Evolutionary conservation across 768 basidiomycete genomes (phyloP).

Genomic region (Cystofilobasidium bisporidii): DNA sequence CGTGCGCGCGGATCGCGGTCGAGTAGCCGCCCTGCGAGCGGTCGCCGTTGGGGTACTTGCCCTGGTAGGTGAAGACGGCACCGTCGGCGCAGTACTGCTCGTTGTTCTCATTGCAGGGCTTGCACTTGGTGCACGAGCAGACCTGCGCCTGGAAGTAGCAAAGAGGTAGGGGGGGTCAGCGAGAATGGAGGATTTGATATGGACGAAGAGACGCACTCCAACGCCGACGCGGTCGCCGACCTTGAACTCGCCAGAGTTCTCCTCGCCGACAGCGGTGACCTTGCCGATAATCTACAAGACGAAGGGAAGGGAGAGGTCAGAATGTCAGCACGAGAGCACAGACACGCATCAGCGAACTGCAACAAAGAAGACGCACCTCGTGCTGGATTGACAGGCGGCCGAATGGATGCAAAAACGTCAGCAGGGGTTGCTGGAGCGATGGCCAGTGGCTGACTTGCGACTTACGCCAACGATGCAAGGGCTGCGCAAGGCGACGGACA

Average conservation of each 20-base stretch:
- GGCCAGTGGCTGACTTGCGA: not conserved
- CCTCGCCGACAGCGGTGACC: conserved; percentile 49
- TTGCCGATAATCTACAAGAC: conserved; percentile 48
- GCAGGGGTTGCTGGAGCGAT: not conserved
- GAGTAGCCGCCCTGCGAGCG: conserved; percentile 48
- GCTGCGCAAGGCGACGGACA: no score
- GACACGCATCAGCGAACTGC: no score
- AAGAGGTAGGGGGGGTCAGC: no score
- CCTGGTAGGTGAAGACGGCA: conserved; percentile 38
- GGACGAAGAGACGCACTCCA: no score
- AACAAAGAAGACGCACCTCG: no score
- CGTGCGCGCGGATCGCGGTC: conserved; percentile 43
- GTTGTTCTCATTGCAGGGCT: conserved; percentile 46
- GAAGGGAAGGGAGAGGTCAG: conserved; percentile 3
- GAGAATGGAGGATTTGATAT: no score
- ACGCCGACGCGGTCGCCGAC: conserved; percentile 53
- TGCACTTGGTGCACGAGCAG: conserved; percentile 46
- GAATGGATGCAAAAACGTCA: no score
- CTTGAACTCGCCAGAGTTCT: conserved; percentile 49
- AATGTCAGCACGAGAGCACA: conserved; percentile 37
- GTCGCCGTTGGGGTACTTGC: conserved; percentile 38
- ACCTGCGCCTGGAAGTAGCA: no score
- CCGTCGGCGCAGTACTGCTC: conserved; percentile 52
- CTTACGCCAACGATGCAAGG: conserved; percentile 14
- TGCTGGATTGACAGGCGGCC: no score